These are phyloP conservation scores for Ehretia macrophylla DNA, from an alignment of 257 asterid species.

Conservation along the genomic window DNA sequence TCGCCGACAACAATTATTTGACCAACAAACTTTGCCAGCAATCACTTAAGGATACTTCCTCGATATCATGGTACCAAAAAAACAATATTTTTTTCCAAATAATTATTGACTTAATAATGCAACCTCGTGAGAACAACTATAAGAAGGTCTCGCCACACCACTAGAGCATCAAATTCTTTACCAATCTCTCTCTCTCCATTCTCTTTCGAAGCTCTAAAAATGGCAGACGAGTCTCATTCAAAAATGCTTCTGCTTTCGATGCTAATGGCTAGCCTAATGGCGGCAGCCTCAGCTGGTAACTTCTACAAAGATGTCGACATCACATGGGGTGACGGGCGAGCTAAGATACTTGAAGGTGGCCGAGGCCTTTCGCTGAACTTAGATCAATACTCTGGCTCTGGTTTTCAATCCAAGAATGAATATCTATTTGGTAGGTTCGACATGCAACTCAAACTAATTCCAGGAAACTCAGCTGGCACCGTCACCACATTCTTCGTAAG, in stretches of 20 bases:
- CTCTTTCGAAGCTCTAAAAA: too few species aligned
- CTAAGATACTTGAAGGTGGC: constrained; percentile 30
- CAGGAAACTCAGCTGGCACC: constrained; percentile 43
- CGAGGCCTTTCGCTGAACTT: constrained; percentile 27
- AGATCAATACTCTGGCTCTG: constrained; percentile 41
- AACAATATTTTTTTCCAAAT: too few species aligned
- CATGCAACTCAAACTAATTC: constrained; percentile 21
- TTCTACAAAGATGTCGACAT: constrained; percentile 32
- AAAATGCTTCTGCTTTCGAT: constrained; percentile 1
- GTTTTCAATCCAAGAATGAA: constrained; percentile 43
- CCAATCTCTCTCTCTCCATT: too few species aligned
- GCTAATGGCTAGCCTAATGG: background rate
- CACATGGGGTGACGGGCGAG: constrained; percentile 35
- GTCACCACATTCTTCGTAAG: constrained; percentile 42
- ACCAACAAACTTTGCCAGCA: too few species aligned
- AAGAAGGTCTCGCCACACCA: too few species aligned
- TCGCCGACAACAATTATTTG: too few species aligned
- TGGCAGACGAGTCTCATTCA: too few species aligned
- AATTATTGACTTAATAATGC: too few species aligned
- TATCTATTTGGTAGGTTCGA: constrained; percentile 21
- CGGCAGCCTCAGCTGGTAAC: constrained; percentile 19
- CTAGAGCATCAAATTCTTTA: too few species aligned
- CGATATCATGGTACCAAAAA: too few species aligned
- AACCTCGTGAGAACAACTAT: too few species aligned
- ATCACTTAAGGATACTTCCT: too few species aligned